phyloP scores from a whole-genome alignment of 2,329 filamentous ascomycete species.

The Penicillium concentricum region DNA sequence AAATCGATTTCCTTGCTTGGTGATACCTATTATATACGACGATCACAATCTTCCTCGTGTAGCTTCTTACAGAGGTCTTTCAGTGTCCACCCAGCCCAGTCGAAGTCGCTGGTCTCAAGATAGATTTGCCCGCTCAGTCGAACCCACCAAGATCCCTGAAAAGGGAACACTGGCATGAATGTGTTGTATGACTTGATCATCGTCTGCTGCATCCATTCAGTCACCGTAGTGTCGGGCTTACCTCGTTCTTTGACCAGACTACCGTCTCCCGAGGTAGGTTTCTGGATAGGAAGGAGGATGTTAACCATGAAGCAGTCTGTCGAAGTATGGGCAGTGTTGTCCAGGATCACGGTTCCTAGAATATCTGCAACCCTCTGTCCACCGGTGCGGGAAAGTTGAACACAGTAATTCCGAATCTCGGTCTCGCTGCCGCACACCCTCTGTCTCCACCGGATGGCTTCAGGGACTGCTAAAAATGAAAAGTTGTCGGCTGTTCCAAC shows the following conservation, averaged over 20 bases:
- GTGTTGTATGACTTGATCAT: slow-evolving; percentile 62
- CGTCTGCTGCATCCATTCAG: slow-evolving; percentile 56
- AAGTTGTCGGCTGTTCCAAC: slow-evolving; percentile 68
- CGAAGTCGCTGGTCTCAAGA: slow-evolving; percentile 70
- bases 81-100: slow-evolving; percentile 55
- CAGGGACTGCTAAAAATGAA: slow-evolving; percentile 67
- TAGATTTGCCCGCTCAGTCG: slow-evolving; percentile 77
- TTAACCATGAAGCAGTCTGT: slow-evolving; percentile 63
- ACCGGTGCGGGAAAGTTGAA: slow-evolving; percentile 59
- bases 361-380: slow-evolving; percentile 57
- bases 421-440: slow-evolving; percentile 68
- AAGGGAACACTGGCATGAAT: slow-evolving; percentile 63
- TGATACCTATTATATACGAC: not conserved
- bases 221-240: slow-evolving; percentile 36
- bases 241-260: slow-evolving; percentile 1
- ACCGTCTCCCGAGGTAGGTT: slow-evolving; percentile 16
- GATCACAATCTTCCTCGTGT: not conserved
- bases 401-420: slow-evolving; percentile 61
- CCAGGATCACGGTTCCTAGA: slow-evolving; percentile 66
- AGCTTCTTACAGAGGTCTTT: slow-evolving; percentile 54
- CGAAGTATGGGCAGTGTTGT: slow-evolving; percentile 37
- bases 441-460: slow-evolving; percentile 65
- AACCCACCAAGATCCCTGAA: slow-evolving; percentile 62
- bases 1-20: not conserved
- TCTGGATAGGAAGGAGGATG: slow-evolving; percentile 63